Conservation (phyloP, 345 rosid species). For the Sonneratia caseolaris region DNA sequence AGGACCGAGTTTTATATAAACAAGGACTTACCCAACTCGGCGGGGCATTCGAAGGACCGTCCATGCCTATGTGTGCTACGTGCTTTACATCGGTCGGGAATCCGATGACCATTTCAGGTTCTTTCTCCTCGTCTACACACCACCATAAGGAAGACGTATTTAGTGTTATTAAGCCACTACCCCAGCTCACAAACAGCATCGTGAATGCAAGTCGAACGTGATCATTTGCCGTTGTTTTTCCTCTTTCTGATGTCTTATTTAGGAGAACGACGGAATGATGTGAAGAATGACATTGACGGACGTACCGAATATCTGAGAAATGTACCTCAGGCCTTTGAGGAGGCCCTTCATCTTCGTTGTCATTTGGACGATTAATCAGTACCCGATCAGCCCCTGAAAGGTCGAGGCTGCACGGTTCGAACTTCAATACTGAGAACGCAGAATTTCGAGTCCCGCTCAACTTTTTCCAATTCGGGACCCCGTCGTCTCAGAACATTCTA, state of each 20-base stretch:
- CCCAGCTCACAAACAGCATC: too few relatives aligned
- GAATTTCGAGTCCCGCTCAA: neutral
- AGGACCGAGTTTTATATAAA: neutral
- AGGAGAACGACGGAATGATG: too few relatives aligned
- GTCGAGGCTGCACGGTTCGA: neutral
- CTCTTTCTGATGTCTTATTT: too few relatives aligned
- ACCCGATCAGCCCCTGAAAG: neutral
- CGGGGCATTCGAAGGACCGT: slow-evolving; percentile 41
- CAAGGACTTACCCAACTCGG: slow-evolving; percentile 47
- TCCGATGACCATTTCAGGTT: slow-evolving; percentile 76
- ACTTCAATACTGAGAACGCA: neutral
- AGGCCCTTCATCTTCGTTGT: slow-evolving; percentile 18
- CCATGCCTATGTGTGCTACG: slow-evolving; percentile 92
- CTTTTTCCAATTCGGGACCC: neutral
- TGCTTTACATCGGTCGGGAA: slow-evolving; percentile 88
- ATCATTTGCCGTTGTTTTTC: too few relatives aligned
- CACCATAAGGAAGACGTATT: neutral
- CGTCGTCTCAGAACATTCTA: neutral
- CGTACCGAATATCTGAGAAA: slow-evolving; percentile 16
- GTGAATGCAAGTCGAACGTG: too few relatives aligned
- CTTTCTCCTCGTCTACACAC: slow-evolving; percentile 54
- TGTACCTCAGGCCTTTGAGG: slow-evolving; percentile 15
- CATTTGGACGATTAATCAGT: neutral
- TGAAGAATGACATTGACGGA: neutral
- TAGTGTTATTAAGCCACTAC: neutral